Evolutionary conservation across 192 early-diverging fungal genomes (phyloP), one percentile per base, ranked within the genome.

Genomic region (Coemansia reversa): DNA sequence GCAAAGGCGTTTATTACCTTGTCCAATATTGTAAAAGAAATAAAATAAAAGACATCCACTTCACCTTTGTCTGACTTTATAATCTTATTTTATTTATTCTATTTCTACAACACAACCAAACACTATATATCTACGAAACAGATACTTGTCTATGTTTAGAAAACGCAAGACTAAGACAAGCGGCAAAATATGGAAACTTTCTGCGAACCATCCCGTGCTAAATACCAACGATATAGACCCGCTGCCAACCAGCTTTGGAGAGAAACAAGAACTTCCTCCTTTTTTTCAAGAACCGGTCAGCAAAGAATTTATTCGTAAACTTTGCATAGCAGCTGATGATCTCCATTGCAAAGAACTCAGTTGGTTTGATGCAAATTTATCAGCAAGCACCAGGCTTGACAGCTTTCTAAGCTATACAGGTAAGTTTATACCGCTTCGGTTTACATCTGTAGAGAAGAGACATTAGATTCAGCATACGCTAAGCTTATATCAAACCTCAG

Each of bases 281-380:
- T 25, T 33, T 2, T 65, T 71, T 24, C 77, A 80, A 27, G 35
- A 29, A 0, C 61, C 50, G 5, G 72, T 80, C 7, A 53, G 45
- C 5, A 7, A 12, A 11, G 18, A 39, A 14, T 74, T 80, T 63
- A 66, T 80, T 57, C 51, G 53, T 18, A 32, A 25, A 7, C 62
- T 80, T 19, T 52, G 28, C 0, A 59, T 67, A 22, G 58, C 68
- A 7, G 55, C 68, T 4, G 7, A 18, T 3, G 54, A 58, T n/a
- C 51, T 48, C 16, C 68, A 48, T 6, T 23, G 51, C 16, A 54
- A 54, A 45, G 23, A 64, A 2, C 25, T 74, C n/a, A 23, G n/a
- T 27, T 80, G 77, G 77, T 70, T 80, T 23, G 71, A 74, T 33
- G 53, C 62, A 6, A 67, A 56, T 32, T 25, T 50, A 5, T 16